Conservation (phyloP, 805 yeast species). For the Cyberlindnera sargentensis region DNA sequence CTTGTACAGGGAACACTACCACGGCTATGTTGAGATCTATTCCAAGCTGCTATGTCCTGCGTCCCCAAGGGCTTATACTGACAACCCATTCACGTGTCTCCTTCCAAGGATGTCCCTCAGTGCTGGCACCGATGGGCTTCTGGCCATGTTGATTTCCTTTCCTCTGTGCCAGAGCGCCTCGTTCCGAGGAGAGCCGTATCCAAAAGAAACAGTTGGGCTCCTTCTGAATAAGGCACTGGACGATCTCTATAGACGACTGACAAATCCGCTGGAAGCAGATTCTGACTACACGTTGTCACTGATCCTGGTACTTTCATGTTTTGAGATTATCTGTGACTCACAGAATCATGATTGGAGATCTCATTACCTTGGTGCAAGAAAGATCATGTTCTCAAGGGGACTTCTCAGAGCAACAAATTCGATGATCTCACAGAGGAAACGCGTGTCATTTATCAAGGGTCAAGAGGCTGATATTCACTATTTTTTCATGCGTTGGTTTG, state of each 20-base stretch:
- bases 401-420: slow-evolving; percentile 26
- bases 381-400: slow-evolving; percentile 50
- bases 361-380: slow-evolving; percentile 62
- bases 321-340: slow-evolving; percentile 39
- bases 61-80: slow-evolving; percentile 44
- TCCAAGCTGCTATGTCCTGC: slow-evolving; percentile 61
- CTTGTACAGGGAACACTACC: slow-evolving; percentile 51
- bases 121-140: slow-evolving; percentile 43
- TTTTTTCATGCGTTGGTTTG: slow-evolving; percentile 63
- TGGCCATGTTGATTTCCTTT: slow-evolving; percentile 49
- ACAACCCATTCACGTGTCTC: slow-evolving; percentile 59
- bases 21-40: slow-evolving; percentile 55
- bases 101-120: slow-evolving; percentile 65
- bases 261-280: slow-evolving; percentile 44
- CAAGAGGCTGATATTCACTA: slow-evolving; percentile 27
- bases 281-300: slow-evolving; percentile 64
- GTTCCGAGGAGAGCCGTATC: slow-evolving; percentile 15
- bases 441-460: slow-evolving; percentile 1
- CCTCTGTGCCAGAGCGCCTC: slow-evolving; percentile 34
- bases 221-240: slow-evolving; percentile 50
- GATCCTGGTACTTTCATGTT: slow-evolving; percentile 50
- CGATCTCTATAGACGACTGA: slow-evolving; percentile 45
- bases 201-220: slow-evolving; percentile 38
- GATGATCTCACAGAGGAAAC: background rate
- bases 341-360: slow-evolving; percentile 48